Evolutionary conservation across 2,329 filamentous ascomycete species (phyloP).

Genomic region (Xylaria sp.): DNA sequence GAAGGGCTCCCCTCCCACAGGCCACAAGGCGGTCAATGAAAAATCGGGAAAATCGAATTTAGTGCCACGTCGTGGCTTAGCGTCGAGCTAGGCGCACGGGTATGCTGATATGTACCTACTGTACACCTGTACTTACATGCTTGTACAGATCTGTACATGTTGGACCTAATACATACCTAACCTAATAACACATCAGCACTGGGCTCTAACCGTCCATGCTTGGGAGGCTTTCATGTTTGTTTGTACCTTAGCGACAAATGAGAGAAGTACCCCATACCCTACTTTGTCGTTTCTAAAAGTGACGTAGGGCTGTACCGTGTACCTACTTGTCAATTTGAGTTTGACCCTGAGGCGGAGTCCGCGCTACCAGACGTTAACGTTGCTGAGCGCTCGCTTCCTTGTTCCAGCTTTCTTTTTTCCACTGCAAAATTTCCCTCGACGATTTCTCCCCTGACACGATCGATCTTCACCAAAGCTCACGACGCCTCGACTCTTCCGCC

Average conservation of each 20-base stretch:
- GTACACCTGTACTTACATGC: too few species aligned
- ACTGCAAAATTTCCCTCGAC: conserved; percentile 31
- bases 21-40: conserved; percentile 16
- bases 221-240: too few species aligned
- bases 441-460: conserved; percentile 19
- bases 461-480: conserved; percentile 17
- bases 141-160: too few species aligned
- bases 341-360: not conserved
- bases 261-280: not conserved
- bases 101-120: conserved; percentile 12
- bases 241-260: too few species aligned
- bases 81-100: too few species aligned
- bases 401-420: conserved; percentile 21
- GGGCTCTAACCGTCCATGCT: too few species aligned
- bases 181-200: too few species aligned
- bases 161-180: too few species aligned
- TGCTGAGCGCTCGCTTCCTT: conserved; percentile 10
- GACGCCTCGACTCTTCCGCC: not conserved
- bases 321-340: not conserved
- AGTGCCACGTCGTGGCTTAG: conserved; percentile 17
- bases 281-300: not conserved
- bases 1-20: conserved; percentile 3
- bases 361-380: not conserved
- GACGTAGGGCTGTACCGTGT: not conserved
- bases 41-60: not conserved